These are phyloP conservation scores for Pestalotiopsis fici DNA, from an alignment of 2,329 filamentous ascomycete species.

Conservation along the genomic window DNA sequence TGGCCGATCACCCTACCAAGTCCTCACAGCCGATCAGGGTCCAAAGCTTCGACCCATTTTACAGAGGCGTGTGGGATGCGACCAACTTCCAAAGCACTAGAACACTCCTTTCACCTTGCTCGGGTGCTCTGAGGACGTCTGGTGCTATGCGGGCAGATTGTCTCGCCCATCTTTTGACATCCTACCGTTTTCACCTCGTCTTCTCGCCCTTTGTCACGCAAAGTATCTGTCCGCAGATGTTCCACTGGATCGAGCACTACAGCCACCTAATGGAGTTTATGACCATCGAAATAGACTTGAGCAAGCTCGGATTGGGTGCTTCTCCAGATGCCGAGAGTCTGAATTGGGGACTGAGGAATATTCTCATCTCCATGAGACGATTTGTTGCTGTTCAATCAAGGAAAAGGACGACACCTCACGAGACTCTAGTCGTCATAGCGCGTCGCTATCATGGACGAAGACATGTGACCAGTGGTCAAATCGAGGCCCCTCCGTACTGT, in stretches of 20 bases:
- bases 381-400: not conserved
- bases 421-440: constrained; percentile 9
- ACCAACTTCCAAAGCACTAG: not conserved
- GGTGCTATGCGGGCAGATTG: constrained; percentile 4
- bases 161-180: constrained; percentile 5
- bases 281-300: constrained; percentile 11
- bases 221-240: constrained; percentile 5
- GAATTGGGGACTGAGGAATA: not conserved
- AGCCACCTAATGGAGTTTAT: constrained; percentile 8
- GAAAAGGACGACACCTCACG: not conserved
- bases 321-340: not conserved
- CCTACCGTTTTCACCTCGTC: constrained; percentile 10
- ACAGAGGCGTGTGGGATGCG: constrained; percentile 3
- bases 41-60: constrained; percentile 6
- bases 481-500: not conserved
- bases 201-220: constrained; percentile 8
- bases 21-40: not conserved
- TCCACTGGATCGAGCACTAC: constrained; percentile 9
- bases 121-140: not conserved
- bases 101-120: not conserved
- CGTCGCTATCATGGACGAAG: constrained; percentile 10
- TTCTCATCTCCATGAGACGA: not conserved
- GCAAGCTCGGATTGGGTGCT: constrained; percentile 10
- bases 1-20: not conserved
- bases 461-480: not conserved